Conservation (phyloP, 495 filamentous ascomycete genomes). For the Tuber magnatum region DNA sequence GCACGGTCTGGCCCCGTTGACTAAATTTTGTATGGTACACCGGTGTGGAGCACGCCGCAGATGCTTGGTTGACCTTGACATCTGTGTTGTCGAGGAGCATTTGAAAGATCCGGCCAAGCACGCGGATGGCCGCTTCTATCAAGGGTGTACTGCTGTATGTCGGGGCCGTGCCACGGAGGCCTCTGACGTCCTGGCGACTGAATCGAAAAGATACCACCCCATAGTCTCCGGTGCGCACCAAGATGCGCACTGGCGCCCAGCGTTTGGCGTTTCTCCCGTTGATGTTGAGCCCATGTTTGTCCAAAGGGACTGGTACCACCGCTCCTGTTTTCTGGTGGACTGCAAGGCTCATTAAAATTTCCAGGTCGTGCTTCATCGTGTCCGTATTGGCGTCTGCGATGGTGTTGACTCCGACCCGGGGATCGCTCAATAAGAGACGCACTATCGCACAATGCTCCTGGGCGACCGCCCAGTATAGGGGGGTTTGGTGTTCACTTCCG, state of each 20-base stretch:
- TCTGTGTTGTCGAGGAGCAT: not conserved
- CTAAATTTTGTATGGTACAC: not conserved
- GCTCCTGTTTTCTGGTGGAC: not conserved
- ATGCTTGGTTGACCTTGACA: not conserved
- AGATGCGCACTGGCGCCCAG: not conserved
- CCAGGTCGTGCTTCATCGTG: not conserved
- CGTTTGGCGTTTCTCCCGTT: not conserved
- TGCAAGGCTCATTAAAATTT: not conserved
- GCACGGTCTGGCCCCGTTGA: not conserved
- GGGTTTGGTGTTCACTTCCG: not conserved
- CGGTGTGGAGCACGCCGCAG: not conserved
- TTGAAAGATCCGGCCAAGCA: not conserved
- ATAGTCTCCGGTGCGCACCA: not conserved
- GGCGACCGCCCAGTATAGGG: not conserved
- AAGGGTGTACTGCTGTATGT: not conserved
- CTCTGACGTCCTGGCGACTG: not conserved
- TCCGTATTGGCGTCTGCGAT: not conserved
- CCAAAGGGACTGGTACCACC: not conserved
- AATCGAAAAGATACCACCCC: not conserved
- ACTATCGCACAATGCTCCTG: not conserved
- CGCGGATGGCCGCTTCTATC: not conserved
- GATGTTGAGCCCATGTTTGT: not conserved
- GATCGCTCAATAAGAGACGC: not conserved
- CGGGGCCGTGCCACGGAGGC: not conserved
- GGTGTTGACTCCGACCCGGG: not conserved